Conservation (phyloP, 108 stramenopile genomes). For the Cyclotella kingstonii region DNA sequence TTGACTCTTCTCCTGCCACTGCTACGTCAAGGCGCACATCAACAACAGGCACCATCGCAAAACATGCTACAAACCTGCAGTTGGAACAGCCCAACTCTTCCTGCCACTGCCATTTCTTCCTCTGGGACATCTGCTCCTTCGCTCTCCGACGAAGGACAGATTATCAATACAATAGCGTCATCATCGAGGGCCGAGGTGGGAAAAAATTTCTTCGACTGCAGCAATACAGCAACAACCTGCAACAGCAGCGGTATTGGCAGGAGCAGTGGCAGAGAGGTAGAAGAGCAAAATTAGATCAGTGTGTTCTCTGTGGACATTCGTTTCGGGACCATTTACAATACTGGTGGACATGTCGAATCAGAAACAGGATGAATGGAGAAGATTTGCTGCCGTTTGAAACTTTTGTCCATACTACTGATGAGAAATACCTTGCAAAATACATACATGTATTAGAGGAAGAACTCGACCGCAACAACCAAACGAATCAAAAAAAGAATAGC, state of each 20-base stretch:
- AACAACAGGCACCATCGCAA: neutral
- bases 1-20: too few species aligned
- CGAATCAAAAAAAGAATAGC: neutral
- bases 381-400: neutral
- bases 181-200: slow-evolving; percentile 33
- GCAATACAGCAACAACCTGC: too few species aligned
- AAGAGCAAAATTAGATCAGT: slow-evolving; percentile 32
- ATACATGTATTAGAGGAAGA: too few species aligned
- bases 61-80: neutral
- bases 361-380: slow-evolving; percentile 10
- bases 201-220: slow-evolving; percentile 29
- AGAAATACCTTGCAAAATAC: too few species aligned
- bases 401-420: neutral
- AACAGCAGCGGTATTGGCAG: slow-evolving; percentile 20
- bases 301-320: slow-evolving; percentile 30
- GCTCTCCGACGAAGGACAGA: slow-evolving; percentile 5
- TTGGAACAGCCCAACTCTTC: neutral
- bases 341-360: slow-evolving; percentile 35
- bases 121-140: slow-evolving; percentile 17
- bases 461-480: too few species aligned
- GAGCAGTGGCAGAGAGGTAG: slow-evolving; percentile 1
- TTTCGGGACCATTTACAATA: slow-evolving; percentile 37
- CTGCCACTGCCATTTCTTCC: slow-evolving; percentile 22
- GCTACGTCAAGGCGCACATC: neutral
- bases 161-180: slow-evolving; percentile 3